These are phyloP conservation scores for Microdochium nivale DNA, from an alignment of 2,329 filamentous ascomycete species.

Conservation along the genomic window DNA sequence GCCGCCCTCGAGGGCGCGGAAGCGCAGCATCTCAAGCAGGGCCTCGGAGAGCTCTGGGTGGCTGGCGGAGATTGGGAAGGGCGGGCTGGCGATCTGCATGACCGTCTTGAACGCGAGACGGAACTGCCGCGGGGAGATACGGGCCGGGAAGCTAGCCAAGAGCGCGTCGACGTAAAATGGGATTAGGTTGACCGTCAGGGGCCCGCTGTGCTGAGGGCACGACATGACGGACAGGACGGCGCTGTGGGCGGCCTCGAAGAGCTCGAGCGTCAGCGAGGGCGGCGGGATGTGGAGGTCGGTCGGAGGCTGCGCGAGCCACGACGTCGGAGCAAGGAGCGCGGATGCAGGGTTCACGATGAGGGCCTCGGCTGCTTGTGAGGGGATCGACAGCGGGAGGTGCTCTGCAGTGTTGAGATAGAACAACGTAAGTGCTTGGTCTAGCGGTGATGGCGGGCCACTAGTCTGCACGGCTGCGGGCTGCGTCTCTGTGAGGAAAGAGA, in stretches of 20 bases:
- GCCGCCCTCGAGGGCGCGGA: constrained; percentile 50
- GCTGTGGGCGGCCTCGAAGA: constrained; percentile 87
- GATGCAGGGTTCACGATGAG: constrained; percentile 67
- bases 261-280: constrained; percentile 37
- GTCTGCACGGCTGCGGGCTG: constrained; percentile 34
- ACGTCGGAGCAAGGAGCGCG: constrained; percentile 52
- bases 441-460: constrained; percentile 51
- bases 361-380: constrained; percentile 58
- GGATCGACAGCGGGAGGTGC: constrained; percentile 65
- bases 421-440: constrained; percentile 68
- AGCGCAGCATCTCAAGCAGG: constrained; percentile 68
- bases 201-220: constrained; percentile 63
- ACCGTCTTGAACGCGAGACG: constrained; percentile 80
- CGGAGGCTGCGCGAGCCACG: constrained; percentile 13
- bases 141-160: constrained; percentile 69
- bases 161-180: constrained; percentile 80
- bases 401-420: constrained; percentile 85
- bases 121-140: constrained; percentile 78
- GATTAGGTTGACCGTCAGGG: constrained; percentile 61
- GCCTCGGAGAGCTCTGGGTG: constrained; percentile 75
- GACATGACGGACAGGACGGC: constrained; percentile 73
- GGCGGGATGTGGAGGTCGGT: constrained; percentile 25
- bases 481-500: constrained; percentile 59
- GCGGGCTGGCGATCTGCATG: constrained; percentile 72
- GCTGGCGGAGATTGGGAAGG: constrained; percentile 61